Conservation (phyloP, 2,329 filamentous ascomycete genomes). For the Beauveria sp. region DNA sequence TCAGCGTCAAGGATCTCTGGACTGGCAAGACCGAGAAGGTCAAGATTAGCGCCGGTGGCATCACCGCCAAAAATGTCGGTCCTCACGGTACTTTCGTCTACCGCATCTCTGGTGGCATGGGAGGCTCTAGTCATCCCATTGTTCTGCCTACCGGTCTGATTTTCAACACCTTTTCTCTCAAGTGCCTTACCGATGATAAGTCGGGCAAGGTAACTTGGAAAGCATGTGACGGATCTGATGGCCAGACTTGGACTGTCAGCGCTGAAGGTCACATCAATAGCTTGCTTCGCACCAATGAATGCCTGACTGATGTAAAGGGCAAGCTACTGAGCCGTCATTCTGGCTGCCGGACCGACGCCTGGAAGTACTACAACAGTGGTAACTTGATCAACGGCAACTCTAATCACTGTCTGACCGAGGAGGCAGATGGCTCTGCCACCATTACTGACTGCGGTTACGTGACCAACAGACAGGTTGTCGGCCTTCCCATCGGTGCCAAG, state of each 20-base stretch:
- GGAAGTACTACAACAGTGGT: constrained; percentile 36
- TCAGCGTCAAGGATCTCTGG: constrained; percentile 35
- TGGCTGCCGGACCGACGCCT: constrained; percentile 25
- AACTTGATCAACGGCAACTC: constrained; percentile 30
- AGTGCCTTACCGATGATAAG: constrained; percentile 31
- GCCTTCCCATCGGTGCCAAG: constrained; percentile 32
- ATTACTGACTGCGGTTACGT: constrained; percentile 27
- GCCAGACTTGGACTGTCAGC: constrained; percentile 35
- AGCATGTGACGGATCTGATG: constrained; percentile 29
- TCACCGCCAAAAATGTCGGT: constrained; percentile 22
- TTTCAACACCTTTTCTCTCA: constrained; percentile 39
- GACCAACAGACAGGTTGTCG: constrained; percentile 37
- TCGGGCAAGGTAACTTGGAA: constrained; percentile 24
- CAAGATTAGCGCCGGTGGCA: constrained; percentile 16
- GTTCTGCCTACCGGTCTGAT: constrained; percentile 38
- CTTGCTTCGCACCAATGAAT: constrained; percentile 26
- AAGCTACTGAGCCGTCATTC: constrained; percentile 12
- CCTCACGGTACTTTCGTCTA: constrained; percentile 35
- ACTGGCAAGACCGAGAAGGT: constrained; percentile 24
- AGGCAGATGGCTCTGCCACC: constrained; percentile 17
- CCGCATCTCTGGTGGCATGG: constrained; percentile 28
- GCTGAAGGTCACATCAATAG: constrained; percentile 28
- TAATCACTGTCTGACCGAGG: constrained; percentile 32
- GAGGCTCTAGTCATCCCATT: constrained; percentile 17
- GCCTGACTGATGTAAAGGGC: constrained; percentile 22